A percentile compares a stretch with the other conserved stretches of the same genome.
These are phyloP conservation scores for Tulasnella calospora DNA, from an alignment of 768 basidiomycete genomes.

Conservation along the genomic window DNA sequence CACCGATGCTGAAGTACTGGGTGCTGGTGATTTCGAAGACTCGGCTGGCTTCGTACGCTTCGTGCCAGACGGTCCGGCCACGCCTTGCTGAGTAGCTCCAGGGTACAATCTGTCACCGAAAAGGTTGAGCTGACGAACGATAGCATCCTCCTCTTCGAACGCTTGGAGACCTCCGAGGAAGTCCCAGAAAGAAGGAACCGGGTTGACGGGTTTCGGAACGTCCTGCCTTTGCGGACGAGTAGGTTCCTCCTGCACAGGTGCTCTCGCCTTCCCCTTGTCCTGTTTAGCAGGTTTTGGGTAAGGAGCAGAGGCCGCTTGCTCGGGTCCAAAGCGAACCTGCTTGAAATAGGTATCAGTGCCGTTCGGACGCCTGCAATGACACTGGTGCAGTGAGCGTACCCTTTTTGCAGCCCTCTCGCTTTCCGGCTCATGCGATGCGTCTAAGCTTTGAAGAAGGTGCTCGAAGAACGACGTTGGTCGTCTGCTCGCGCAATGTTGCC, in stretches of 20 bases:
- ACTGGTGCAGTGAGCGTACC: background rate
- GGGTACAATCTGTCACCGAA: background rate
- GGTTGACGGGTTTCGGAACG: background rate
- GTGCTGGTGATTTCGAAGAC: background rate
- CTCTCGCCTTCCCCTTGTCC: background rate
- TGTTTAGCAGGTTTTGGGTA: background rate
- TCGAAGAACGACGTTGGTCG: background rate
- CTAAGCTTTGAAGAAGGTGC: background rate
- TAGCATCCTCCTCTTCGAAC: background rate
- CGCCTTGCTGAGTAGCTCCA: background rate
- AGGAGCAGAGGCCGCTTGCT: background rate
- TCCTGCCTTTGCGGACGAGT: background rate
- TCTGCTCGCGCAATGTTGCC: background rate
- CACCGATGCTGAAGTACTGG: background rate
- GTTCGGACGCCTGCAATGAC: background rate
- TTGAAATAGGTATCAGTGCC: background rate
- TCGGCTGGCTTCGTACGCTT: background rate
- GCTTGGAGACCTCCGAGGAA: background rate
- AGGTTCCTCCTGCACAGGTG: background rate
- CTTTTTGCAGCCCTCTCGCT: background rate
- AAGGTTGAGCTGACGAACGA: background rate
- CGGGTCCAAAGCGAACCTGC: background rate
- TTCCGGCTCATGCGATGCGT: background rate
- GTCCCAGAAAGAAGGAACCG: background rate
- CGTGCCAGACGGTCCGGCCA: background rate